Evolutionary conservation across 768 basidiomycete species (phyloP).

Genomic region (Suillus americanus): DNA sequence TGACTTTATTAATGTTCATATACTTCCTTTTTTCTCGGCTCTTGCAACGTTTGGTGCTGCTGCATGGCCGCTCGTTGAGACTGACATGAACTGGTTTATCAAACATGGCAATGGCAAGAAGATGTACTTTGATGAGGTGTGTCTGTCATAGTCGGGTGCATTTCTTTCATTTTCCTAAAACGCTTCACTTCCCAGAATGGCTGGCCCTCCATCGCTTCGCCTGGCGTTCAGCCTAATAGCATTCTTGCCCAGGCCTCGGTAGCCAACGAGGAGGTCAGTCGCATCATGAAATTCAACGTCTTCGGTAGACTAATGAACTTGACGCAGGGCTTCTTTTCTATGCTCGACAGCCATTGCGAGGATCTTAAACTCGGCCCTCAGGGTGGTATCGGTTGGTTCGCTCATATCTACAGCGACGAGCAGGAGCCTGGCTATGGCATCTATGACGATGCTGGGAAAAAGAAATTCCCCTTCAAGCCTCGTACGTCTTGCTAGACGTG

Average conservation of each 20-base stretch:
- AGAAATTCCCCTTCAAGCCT: slow-evolving; percentile 68
- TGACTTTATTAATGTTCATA: slow-evolving; percentile 67
- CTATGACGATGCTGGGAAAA: slow-evolving; percentile 43
- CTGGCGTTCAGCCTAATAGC: slow-evolving; percentile 65
- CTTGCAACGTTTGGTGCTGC: slow-evolving; percentile 41
- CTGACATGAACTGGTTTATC: slow-evolving; percentile 68
- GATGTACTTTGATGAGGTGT: slow-evolving; percentile 70
- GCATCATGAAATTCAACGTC: slow-evolving; percentile 14
- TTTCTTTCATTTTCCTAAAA: neutral
- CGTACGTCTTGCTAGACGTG: slow-evolving; percentile 52
- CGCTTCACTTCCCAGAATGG: slow-evolving; percentile 52
- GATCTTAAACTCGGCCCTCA: slow-evolving; percentile 56
- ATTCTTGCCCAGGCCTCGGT: slow-evolving; percentile 58
- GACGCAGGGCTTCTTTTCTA: slow-evolving; percentile 59
- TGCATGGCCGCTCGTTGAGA: slow-evolving; percentile 62
- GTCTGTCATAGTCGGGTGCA: slow-evolving; percentile 8
- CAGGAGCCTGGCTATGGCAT: slow-evolving; percentile 73
- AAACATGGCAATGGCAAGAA: slow-evolving; percentile 66
- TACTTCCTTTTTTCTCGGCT: slow-evolving; percentile 63
- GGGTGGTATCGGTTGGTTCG: slow-evolving; percentile 80
- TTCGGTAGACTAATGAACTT: slow-evolving; percentile 1
- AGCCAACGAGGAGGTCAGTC: slow-evolving; percentile 54
- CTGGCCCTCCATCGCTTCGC: slow-evolving; percentile 69
- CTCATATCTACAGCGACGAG: slow-evolving; percentile 72
- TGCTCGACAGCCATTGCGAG: slow-evolving; percentile 64